Evolutionary conservation across 129 eudicot species (phyloP), one percentile per base, ranked within the genome.

Genomic region (Chrysanthemum makinoi): DNA sequence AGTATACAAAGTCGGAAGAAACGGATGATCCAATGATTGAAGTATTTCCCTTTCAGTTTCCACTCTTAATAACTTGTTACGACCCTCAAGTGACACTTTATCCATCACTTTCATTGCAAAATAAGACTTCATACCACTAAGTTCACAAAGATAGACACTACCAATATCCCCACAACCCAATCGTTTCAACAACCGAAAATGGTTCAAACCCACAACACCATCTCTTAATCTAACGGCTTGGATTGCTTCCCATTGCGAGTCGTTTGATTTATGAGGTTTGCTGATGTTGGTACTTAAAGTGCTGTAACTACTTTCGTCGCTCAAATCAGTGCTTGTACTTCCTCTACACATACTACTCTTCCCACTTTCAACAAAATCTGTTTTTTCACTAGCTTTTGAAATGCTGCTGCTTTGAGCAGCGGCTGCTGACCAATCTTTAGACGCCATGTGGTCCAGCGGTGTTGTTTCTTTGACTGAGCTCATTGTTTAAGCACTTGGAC

Each of bases 71-170:
- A 89, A 65, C 82, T 89, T 89, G 71, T 89, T 89, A 0, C 94
- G 88, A 15, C 88, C 85, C 44, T 86, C 90, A 48, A 89, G 79
- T 12, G 84, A 80, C 54, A 82, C 89, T 76, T 89, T 89, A 74
- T 89, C 96, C 91, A 89, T 86, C 20, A 89, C 96, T 61, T 89
- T 89, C 93, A 89, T 86, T 24, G 96, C 96, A 74, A 86, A 89
- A 53, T 84, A 83, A 53, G 88, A 76, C 69, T 81, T 84, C 0
- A 84, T 89, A 57, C 94, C 87, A 64, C 81, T 82, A 82, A 89
- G 80, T 72, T 87, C 96, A 4, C 93, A 79, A 17, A 89, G 85
- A 80, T 89, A 84, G 6, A 89, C 96, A 79, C 96, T 86, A 13
- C 96, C 96, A 30, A 89, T 89, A 84, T 89, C 96, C 15, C 96